Base-by-base conservation (phyloP, 306 rosid species). In the Rosa persica region DNA sequence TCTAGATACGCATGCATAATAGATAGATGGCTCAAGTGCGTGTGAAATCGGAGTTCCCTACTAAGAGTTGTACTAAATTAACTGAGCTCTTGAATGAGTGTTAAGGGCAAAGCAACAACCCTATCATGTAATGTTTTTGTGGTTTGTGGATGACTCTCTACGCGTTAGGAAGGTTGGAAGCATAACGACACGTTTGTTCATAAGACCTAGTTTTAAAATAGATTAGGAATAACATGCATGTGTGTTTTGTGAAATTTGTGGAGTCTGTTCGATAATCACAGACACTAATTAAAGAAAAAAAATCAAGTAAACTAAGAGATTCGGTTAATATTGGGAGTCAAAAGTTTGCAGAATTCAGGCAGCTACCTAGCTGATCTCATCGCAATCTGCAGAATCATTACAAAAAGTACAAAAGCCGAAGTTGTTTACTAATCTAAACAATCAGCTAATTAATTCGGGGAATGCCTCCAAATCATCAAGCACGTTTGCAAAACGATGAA, bases 401-500 rank as follows among this genome's bases (percentile, higher is more conserved):
- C 20, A 36, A 7, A 66, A 67, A 42, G 5, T 13, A 22, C 34
- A n/a, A 60, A 57, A 58, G 69, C 46, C 19, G 12, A 40, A 66
- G 55, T 67, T 67, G 17, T 8, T 27, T 65, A 66, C n/a, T 55
- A 57, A 12, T 38, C 49, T 55, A 52, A 39, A 22, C 55, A 27
- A n/a, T n/a, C 22, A 5, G 0, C 47, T 40, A 16, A 19, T 42
- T 69, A 61, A 19, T 4, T 34, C 7, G 17, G 8, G 40, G 8
- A 16, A 46, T 80, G 79, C 78, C 36, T 69, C 69, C 61, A 67
- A 60, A 57, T 66, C 60, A 48, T 57, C 73, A 16, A 76, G 62
- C 87, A 80, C 81, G 75, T 74, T 74, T 74, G 43, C 69, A 23
- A 58, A 58, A 40, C 69, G 19, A 42, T 74, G 78, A 74, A 22